A percentile compares a stretch with the other conserved stretches of the same genome.
Evolutionary conservation across 306 rosid genomes (phyloP).

Genomic region (Ormosia semicastrata): DNA sequence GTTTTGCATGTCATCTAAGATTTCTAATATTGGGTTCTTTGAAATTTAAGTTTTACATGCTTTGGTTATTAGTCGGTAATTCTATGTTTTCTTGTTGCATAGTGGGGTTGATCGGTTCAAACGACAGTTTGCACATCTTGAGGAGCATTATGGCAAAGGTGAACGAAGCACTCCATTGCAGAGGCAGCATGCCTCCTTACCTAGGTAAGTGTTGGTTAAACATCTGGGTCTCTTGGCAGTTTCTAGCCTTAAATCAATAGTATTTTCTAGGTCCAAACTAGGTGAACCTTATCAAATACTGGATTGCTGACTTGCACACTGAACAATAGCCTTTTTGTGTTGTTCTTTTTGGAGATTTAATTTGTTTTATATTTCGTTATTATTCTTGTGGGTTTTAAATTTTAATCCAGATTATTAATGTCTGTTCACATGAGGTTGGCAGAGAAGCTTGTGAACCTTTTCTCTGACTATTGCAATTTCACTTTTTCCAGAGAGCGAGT

Average conservation of each 20-base stretch:
- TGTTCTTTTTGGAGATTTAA: constrained; percentile 9
- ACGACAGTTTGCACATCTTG: constrained; percentile 97
- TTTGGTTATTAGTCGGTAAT: constrained; percentile 16
- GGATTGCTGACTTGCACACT: background rate
- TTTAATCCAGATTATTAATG: background rate
- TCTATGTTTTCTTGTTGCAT: constrained; percentile 26
- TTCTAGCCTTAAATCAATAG: background rate
- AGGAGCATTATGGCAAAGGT: constrained; percentile 82
- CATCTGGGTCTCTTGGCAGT: background rate
- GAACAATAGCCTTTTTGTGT: background rate
- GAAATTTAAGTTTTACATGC: background rate
- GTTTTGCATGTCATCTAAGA: constrained; percentile 11
- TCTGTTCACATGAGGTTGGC: background rate
- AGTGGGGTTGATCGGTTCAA: constrained; percentile 99
- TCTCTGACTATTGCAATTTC: background rate
- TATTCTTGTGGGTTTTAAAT: background rate
- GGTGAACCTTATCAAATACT: background rate
- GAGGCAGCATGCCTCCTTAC: constrained; percentile 93
- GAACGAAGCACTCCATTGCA: constrained; percentile 68
- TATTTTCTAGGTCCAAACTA: constrained; percentile 16
- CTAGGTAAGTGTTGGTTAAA: constrained; percentile 57
- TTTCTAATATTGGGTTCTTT: constrained; percentile 1
- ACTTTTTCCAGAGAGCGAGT: constrained; percentile 75
- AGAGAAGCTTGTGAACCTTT: constrained; percentile 2
- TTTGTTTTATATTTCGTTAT: background rate